Base-by-base conservation (phyloP, 495 filamentous ascomycete genomes). In the Penicillium coprophilum region DNA sequence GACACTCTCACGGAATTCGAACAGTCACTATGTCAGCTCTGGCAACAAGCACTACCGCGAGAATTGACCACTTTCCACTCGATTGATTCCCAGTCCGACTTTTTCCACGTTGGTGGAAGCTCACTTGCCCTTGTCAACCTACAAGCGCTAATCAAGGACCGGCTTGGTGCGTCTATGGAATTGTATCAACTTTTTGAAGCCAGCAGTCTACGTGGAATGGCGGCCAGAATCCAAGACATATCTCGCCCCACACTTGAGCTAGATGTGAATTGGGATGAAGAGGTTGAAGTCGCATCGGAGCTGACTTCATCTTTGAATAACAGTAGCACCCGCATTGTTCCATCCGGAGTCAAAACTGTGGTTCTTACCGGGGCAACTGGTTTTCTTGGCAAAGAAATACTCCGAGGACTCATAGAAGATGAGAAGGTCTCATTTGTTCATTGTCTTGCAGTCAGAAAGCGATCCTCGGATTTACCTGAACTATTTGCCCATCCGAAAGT, bases 101-200 rank as follows among this genome's bases (percentile, higher is more conserved):
- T 78, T 53, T 79, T 79, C 53, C 46, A 50, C n/a, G 50, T 71
- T 19, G 75, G 76, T 1, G 76, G 76, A 6, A 71, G 62, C 17
- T 77, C 74, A 0, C 27, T 77, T 1, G 57, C 70, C 3, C 47
- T 79, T 13, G 53, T 76, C 2, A 55, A 54, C 5, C 60, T 79
- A 5, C 70, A 72, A 40, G 39, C 58, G 6, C 41, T 50, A 1
- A 63, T 79, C 9, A 56, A 56, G 12, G 50, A 65, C 1, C 48
- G 34, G 2, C 63, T 76, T 5, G 58, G 65, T 3, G 48, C 63
- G 1, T 55, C 53, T 2, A 44, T 71, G 4, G 46, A 66, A 0
- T 36, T 79, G 13, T 47, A 60, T 17, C 56, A 73, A n/a, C 62
- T 78, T 0, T 74, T 76, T 27, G 58, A 66, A 21, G 54, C 64